These are phyloP conservation scores for Artomyces pyxidatus DNA, from an alignment of 768 basidiomycete genomes.

Conservation along the genomic window DNA sequence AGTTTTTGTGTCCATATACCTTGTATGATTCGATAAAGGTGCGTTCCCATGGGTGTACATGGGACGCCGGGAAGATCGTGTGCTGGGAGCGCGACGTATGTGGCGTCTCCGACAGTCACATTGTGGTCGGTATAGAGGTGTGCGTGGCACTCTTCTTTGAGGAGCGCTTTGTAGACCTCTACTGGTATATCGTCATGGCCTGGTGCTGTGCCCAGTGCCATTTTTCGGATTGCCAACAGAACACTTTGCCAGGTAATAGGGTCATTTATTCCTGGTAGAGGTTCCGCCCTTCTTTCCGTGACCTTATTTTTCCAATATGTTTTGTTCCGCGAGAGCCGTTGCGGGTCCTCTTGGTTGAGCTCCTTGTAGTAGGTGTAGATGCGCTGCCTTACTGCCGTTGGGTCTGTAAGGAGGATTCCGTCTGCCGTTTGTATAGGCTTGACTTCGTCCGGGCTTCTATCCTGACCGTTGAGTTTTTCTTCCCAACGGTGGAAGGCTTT, in stretches of 20 bases:
- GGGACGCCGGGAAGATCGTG: not conserved
- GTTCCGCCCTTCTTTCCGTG: not conserved
- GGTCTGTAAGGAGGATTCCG: not conserved
- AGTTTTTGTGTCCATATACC: not conserved
- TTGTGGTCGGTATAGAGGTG: not conserved
- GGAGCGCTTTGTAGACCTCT: slow-evolving; percentile 1
- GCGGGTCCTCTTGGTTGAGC: not conserved
- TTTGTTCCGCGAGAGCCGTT: not conserved
- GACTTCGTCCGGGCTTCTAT: not conserved
- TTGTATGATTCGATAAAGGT: not conserved
- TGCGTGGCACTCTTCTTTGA: not conserved
- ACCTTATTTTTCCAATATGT: not conserved
- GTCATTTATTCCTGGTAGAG: not conserved
- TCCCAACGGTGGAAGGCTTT: not conserved
- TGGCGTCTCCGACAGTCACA: not conserved
- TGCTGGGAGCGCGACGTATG: not conserved
- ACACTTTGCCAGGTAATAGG: not conserved
- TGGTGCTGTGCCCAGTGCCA: not conserved
- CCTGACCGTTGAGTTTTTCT: not conserved
- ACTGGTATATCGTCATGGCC: not conserved
- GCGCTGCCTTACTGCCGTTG: not conserved
- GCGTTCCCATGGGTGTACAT: not conserved
- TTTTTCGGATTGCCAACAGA: not conserved
- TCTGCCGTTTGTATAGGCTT: not conserved
- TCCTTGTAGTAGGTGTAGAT: not conserved